These are phyloP conservation scores for Rhodosorus marinus DNA, from an alignment of 23 red algal genomes.

Conservation along the genomic window DNA sequence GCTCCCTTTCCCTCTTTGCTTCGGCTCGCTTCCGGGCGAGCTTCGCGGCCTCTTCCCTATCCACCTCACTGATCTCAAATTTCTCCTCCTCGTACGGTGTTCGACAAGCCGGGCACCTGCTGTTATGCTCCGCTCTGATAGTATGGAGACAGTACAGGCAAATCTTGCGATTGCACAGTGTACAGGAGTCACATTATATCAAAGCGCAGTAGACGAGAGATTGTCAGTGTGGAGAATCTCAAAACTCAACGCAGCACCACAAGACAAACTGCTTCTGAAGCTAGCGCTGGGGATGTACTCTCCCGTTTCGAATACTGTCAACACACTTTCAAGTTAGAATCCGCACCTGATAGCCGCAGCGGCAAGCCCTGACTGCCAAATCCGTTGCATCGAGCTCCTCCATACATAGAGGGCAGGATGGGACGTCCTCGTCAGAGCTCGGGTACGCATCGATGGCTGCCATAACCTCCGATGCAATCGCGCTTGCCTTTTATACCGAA, in stretches of 20 bases:
- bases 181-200: no score
- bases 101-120: conserved; percentile 79
- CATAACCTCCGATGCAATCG: no score
- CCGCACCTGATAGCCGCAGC: conserved; percentile 46
- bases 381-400: conserved; percentile 34
- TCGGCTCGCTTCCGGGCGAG: conserved; percentile 42
- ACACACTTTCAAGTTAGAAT: no score
- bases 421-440: conserved; percentile 11
- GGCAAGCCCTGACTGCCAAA: conserved; percentile 13
- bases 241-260: no score
- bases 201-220: neutral
- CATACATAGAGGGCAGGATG: conserved; percentile 24
- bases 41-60: conserved; percentile 34
- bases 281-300: no score
- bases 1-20: conserved; percentile 52
- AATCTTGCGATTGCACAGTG: no score
- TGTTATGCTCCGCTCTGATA: conserved; percentile 61
- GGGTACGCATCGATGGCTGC: no score
- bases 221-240: neutral
- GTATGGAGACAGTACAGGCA: conserved; percentile 86
- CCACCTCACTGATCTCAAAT: conserved; percentile 55
- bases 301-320: no score
- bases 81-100: conserved; percentile 90
- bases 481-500: no score
- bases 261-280: no score